These are phyloP conservation scores for Aspergillus pseudoglaucus DNA, from an alignment of 2,329 filamentous ascomycete species.

Conservation along the genomic window DNA sequence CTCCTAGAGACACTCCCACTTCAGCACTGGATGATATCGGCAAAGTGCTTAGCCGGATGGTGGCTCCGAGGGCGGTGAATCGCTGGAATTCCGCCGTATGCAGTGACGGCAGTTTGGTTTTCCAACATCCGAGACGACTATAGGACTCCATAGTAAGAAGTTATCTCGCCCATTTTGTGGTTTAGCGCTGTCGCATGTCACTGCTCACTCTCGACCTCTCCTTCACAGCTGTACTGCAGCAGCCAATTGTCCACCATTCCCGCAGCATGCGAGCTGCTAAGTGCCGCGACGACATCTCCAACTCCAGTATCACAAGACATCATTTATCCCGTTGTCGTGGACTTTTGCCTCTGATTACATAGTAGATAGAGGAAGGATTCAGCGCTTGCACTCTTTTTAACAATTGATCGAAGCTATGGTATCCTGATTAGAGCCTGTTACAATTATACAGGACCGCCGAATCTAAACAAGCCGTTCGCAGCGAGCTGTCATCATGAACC, in stretches of 20 bases:
- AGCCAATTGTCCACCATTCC: background rate
- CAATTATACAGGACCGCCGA: background rate
- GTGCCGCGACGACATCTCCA: background rate
- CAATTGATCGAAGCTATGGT: background rate
- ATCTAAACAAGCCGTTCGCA: background rate
- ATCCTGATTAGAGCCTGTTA: background rate
- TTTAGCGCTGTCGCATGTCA: too few relatives aligned
- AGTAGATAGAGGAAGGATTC: background rate
- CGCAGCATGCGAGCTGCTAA: constrained; percentile 1
- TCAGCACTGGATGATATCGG: too few relatives aligned
- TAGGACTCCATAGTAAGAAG: background rate
- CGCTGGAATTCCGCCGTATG: background rate
- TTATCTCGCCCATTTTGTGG: too few relatives aligned
- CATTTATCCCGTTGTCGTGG: background rate
- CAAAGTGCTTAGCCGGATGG: too few relatives aligned
- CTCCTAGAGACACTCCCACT: too few relatives aligned
- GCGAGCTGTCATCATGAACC: constrained; percentile 10
- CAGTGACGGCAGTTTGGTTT: background rate
- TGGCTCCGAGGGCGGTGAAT: background rate
- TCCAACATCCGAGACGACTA: background rate
- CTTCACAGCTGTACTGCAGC: background rate
- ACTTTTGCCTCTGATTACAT: background rate
- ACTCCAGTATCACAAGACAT: background rate
- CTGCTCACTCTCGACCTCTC: background rate
- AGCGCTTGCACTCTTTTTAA: background rate